Evolutionary conservation across 2,329 filamentous ascomycete genomes (phyloP).

Genomic region (Talaromyces sp.): DNA sequence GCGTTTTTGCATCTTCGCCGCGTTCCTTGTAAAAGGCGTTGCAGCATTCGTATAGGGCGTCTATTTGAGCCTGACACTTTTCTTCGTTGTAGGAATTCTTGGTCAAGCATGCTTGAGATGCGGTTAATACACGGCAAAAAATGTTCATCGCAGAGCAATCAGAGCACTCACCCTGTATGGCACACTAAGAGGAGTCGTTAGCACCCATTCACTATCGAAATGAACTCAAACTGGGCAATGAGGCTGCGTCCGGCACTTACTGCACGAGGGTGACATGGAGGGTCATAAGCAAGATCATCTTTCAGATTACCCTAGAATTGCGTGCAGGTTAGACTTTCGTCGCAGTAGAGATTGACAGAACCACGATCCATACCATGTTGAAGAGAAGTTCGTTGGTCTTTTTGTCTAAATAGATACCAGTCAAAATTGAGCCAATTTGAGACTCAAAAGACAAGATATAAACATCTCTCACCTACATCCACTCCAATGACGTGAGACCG

Average conservation of each 20-base stretch:
- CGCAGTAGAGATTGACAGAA: background rate
- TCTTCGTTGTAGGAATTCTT: conserved; percentile 82
- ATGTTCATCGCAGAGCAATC: conserved; percentile 8
- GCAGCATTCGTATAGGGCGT: conserved; percentile 91
- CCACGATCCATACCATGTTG: conserved; percentile 27
- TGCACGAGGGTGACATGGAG: conserved; percentile 81
- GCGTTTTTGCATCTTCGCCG: conserved; percentile 70
- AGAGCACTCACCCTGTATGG: conserved; percentile 71
- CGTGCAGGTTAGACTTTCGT: background rate
- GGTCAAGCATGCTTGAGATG: conserved; percentile 66
- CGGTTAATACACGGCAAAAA: background rate
- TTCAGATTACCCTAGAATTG: conserved; percentile 47
- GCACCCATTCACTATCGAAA: background rate
- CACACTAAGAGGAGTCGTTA: conserved; percentile 59
- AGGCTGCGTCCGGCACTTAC: conserved; percentile 48
- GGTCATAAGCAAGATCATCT: conserved; percentile 67
- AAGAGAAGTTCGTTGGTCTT: background rate
- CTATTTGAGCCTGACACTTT: conserved; percentile 72
- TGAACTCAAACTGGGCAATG: background rate
- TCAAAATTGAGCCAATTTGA: background rate
- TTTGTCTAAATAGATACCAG: background rate
- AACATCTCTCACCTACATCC: background rate
- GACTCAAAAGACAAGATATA: background rate
- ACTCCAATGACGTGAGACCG: conserved; percentile 8
- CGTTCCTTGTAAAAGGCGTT: conserved; percentile 77